phyloP scores from a whole-genome alignment of 2,329 filamentous ascomycete genomes.

The Cladosporium sp. region DNA sequence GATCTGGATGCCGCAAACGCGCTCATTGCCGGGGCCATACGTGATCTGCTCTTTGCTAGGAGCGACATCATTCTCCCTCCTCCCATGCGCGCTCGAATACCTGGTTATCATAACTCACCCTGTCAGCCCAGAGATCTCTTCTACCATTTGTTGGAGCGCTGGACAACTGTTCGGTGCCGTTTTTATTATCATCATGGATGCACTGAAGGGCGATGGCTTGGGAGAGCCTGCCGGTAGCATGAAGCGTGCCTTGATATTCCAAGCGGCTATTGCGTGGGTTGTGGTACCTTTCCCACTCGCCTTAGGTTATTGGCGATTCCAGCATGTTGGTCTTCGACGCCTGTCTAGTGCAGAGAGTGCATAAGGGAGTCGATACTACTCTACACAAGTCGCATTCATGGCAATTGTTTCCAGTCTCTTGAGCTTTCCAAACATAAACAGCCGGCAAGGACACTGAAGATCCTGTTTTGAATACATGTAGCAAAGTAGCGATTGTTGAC shows the following conservation, averaged over 20 bases:
- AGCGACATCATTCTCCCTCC: slow-evolving; percentile 71
- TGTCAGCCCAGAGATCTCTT: slow-evolving; percentile 78
- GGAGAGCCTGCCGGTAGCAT: slow-evolving; percentile 54
- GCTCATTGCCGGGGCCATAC: slow-evolving; percentile 63
- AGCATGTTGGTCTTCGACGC: slow-evolving; percentile 1
- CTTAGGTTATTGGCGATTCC: slow-evolving; percentile 51
- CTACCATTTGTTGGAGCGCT: slow-evolving; percentile 77
- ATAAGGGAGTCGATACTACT: not conserved
- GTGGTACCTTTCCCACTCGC: slow-evolving; percentile 64
- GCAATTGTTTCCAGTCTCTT: too few relatives aligned
- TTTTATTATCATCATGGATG: slow-evolving; percentile 80
- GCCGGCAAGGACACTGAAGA: too few relatives aligned
- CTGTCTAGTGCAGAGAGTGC: not conserved
- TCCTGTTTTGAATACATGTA: too few relatives aligned
- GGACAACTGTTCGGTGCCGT: slow-evolving; percentile 81
- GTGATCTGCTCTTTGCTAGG: slow-evolving; percentile 72
- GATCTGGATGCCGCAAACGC: slow-evolving; percentile 71
- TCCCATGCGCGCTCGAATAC: slow-evolving; percentile 83
- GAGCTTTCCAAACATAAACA: too few relatives aligned
- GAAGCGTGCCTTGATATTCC: slow-evolving; percentile 71
- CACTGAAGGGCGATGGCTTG: slow-evolving; percentile 52
- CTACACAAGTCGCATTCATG: not conserved
- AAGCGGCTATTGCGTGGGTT: slow-evolving; percentile 65
- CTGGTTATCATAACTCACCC: slow-evolving; percentile 85
- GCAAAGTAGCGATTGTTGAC: too few relatives aligned